Base-by-base conservation (phyloP, 169 alveolate genomes). In the Cryptosporidium xiaoi region DNA sequence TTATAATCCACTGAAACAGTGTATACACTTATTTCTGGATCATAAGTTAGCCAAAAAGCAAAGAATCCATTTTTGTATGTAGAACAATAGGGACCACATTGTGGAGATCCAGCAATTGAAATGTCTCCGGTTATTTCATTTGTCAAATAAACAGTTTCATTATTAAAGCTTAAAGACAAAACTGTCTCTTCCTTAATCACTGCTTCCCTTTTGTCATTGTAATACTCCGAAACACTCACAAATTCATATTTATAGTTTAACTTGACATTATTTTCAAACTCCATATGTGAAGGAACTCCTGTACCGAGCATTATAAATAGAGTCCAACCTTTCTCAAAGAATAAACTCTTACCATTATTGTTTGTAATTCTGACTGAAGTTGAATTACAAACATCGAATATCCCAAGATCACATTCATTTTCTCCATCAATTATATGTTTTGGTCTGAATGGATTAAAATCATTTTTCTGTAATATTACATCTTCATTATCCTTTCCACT, bases 51-150 rank as follows among this genome's bases (percentile, higher is more conserved):
- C 87, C 87, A 77, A 60, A 77, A 77, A 5, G 87, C 69, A 46
- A 77, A 77, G 36, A 36, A 77, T 3, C 87, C 87, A 7, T 48
- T 48, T 58, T 71, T 77, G 50, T 77, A 77, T 15, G 87, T 77
- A 3, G 87, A 77, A 44, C 87, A 77, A 44, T 60, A 77, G 4
- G 87, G 87, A 58, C 87, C 87, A 77, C 87, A 77, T 31, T 77
- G 87, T 33, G 87, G 87, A 1, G 87, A 56, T 18, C 56, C 87
- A 16, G 58, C 71, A 0, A 46, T 27, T 10, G 24, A 15, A 16
- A 13, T 33, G 6, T 3, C 50, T 15, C 46, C 20, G 8, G 83
- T 69, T 20, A 16, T 51, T 24, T 69, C 83, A 36, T 69, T 69
- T 29, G 33, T 69, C 0, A 69, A 29, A 40, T 51, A 51, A 0